Evolutionary conservation across 176 grass and related monocot genomes (phyloP), one percentile per base, ranked within the genome.

Genomic region (Eragrostis curvula): DNA sequence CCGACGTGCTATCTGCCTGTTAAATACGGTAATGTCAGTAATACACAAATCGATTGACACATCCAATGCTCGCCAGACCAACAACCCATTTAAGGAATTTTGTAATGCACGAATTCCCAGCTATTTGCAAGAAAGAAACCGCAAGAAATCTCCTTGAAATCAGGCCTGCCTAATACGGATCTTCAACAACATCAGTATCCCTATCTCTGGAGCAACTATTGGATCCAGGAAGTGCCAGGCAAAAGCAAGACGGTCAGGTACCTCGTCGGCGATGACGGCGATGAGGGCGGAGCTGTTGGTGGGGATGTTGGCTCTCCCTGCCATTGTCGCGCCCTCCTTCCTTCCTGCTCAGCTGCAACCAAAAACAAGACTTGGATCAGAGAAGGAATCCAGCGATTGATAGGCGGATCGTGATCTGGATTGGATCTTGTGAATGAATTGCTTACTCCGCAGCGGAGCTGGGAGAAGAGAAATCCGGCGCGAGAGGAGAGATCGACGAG

Each of bases 221-320:
- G 16, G 48, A 25, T n/a, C n/a, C n/a, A n/a, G n/a, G n/a, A n/a
- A n/a, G n/a, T n/a, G n/a, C n/a, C 73, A 29, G 6, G 12, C 29
- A 32, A 16, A 14, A 18, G 14, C 25, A 71, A 28, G 69, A 6
- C 11, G 30, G 20, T 8, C 53, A 56, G 53, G 55, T 79, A 93
- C 91, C 91, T 93, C 87, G 80, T 93, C 91, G 17, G 91, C 87
- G 58, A 93, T 93, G 73, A 93, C 75, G 49, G 81, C 91, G 74
- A 93, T 93, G 32, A 93, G 77, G 7, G 87, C 87, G 23, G 91
- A 93, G 76, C 70, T 93, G 66, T 80, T 93, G 20, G 77, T 67
- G 25, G 70, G 71, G 51, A 93, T 90, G 56, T 47, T 88, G 44
- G 84, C 36, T 57, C 87, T 86, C 42, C 87, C 91, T 29, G 87